Evolutionary conservation across 2,329 filamentous ascomycete genomes (phyloP).

Genomic region (Xylariaceae sp.): DNA sequence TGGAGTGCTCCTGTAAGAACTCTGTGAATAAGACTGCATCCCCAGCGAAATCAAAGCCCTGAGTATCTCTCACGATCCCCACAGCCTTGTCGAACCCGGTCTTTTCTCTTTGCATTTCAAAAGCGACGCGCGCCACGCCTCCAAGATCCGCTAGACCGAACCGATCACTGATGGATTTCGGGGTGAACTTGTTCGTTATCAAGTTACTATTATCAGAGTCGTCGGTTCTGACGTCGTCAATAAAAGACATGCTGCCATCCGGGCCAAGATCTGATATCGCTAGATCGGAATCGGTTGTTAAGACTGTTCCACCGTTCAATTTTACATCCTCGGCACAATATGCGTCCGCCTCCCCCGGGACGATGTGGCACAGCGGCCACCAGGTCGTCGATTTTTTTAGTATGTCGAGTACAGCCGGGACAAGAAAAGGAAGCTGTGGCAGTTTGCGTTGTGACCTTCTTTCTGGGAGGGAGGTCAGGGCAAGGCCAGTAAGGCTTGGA

Average conservation of each 20-base stretch:
- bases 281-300: constrained; percentile 87
- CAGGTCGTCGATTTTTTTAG: constrained; percentile 47
- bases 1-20: constrained; percentile 24
- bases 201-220: constrained; percentile 13
- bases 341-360: constrained; percentile 80
- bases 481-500: too few species aligned
- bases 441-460: constrained; percentile 20
- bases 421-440: constrained; percentile 61
- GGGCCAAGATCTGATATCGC: constrained; percentile 67
- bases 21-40: constrained; percentile 14
- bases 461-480: too few species aligned
- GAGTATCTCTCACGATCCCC: constrained; percentile 28
- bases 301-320: constrained; percentile 50
- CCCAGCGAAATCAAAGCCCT: not conserved
- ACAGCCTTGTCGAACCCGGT: constrained; percentile 18
- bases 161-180: constrained; percentile 22
- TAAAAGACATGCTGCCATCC: constrained; percentile 61
- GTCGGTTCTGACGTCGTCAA: constrained; percentile 54
- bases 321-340: constrained; percentile 68
- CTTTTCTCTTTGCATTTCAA: constrained; percentile 24
- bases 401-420: constrained; percentile 71
- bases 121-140: constrained; percentile 28
- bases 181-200: constrained; percentile 35
- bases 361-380: constrained; percentile 47
- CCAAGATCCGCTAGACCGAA: constrained; percentile 25